phyloP scores from a whole-genome alignment of 352 stramenopile species.

The Phytophthora multivora region DNA sequence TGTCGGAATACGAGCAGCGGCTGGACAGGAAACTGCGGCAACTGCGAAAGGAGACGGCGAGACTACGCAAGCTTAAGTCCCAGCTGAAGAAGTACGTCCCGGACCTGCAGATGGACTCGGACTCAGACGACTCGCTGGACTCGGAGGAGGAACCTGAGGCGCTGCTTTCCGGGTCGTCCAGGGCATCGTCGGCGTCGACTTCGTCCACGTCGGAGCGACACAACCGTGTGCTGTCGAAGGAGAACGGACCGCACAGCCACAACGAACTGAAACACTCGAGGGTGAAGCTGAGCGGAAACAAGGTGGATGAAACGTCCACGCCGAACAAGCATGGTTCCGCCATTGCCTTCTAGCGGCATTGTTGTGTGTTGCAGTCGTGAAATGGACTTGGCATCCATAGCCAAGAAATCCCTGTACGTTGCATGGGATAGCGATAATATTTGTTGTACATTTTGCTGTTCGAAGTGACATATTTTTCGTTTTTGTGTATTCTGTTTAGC shows the following conservation, averaged over 20 bases:
- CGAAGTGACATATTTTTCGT: not conserved
- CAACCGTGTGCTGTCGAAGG: conserved; percentile 5
- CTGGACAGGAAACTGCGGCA: conserved; percentile 54
- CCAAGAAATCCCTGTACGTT: conserved; percentile 1
- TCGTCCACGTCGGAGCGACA: conserved; percentile 16
- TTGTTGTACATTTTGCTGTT: conserved; percentile 29
- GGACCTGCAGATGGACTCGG: conserved; percentile 46
- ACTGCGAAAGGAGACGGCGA: conserved; percentile 44
- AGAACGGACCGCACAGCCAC: conserved; percentile 12
- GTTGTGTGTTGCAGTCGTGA: conserved; percentile 14
- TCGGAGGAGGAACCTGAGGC: conserved; percentile 33
- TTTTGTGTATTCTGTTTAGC: not conserved
- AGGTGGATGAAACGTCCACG: conserved; percentile 4
- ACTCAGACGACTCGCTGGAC: conserved; percentile 47
- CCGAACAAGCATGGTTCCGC: conserved; percentile 5
- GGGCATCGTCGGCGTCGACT: conserved; percentile 18
- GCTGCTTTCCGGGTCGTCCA: conserved; percentile 21
- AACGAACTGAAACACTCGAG: conserved; percentile 13
- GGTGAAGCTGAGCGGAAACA: conserved; percentile 8
- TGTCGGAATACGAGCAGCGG: conserved; percentile 44
- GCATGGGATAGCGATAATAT: conserved; percentile 17
- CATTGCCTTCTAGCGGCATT: conserved; percentile 10
- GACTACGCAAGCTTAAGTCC: conserved; percentile 41
- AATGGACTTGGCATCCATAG: conserved; percentile 14
- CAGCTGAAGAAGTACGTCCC: conserved; percentile 59